Conservation (phyloP, 345 rosid genomes). For the Linum lewisii region DNA sequence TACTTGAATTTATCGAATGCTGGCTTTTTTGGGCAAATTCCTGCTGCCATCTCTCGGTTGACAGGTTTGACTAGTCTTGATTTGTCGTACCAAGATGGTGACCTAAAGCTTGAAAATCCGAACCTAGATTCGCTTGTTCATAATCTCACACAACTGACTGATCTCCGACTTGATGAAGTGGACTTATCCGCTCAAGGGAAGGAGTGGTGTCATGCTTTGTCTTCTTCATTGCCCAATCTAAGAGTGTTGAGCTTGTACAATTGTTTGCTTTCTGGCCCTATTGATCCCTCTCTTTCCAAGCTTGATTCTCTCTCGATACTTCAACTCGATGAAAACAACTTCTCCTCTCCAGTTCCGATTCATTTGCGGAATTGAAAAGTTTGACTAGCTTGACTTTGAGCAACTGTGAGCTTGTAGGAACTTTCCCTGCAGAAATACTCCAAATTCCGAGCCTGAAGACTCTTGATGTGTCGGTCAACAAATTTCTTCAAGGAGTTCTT, state of each 20-base stretch:
- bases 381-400: neutral
- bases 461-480: too few species aligned
- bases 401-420: neutral
- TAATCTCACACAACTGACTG: neutral
- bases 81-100: neutral
- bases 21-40: constrained; percentile 29
- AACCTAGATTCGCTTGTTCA: neutral
- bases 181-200: neutral
- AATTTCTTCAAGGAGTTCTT: too few species aligned
- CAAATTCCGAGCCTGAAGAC: too few species aligned
- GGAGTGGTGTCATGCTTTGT: neutral
- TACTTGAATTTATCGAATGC: constrained; percentile 22
- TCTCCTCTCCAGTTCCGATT: neutral
- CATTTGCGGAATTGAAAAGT: neutral
- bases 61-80: neutral
- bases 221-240: neutral
- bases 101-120: neutral
- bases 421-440: constrained; percentile 21
- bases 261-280: neutral
- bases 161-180: neutral
- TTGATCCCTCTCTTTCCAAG: neutral
- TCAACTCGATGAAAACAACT: neutral
- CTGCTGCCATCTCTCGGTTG: constrained; percentile 24
- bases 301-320: neutral
- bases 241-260: neutral